A percentile compares a stretch with the other conserved stretches of the same genome.
phyloP scores from a whole-genome alignment of 768 basidiomycete species.

The Xerocomellus intermedius region DNA sequence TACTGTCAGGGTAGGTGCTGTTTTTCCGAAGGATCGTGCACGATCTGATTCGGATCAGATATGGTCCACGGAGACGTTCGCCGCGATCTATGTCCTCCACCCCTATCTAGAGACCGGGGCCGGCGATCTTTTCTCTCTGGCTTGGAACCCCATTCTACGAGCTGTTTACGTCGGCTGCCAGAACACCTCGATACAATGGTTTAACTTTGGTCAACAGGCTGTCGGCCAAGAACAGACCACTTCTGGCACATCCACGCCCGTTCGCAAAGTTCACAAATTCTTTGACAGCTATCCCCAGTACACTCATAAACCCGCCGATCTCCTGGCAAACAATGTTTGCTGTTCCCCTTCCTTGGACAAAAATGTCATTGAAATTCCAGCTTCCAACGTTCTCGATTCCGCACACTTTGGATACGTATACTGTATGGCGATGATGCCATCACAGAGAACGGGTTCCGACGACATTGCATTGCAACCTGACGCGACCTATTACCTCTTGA shows the following conservation, averaged over 20 bases:
- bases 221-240: slow-evolving; percentile 7
- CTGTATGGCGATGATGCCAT: slow-evolving; percentile 60
- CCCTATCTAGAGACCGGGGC: slow-evolving; percentile 79
- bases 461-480: slow-evolving; percentile 24
- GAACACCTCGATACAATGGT: slow-evolving; percentile 92
- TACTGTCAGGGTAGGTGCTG: slow-evolving; percentile 66
- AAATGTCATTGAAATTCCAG: slow-evolving; percentile 51
- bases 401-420: slow-evolving; percentile 97
- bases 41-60: slow-evolving; percentile 46
- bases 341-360: slow-evolving; percentile 32
- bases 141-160: slow-evolving; percentile 67
- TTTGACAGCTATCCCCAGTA: slow-evolving; percentile 87
- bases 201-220: slow-evolving; percentile 47
- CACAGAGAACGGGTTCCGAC: slow-evolving; percentile 38
- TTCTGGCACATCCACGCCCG: slow-evolving; percentile 37
- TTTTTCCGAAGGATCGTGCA: background rate
- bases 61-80: slow-evolving; percentile 74
- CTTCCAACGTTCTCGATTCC: slow-evolving; percentile 74
- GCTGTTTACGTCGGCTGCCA: slow-evolving; percentile 88
- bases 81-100: slow-evolving; percentile 66
- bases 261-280: slow-evolving; percentile 76
- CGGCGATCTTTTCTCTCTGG: slow-evolving; percentile 85
- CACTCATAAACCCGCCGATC: slow-evolving; percentile 64
- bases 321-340: slow-evolving; percentile 57
- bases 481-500: slow-evolving; percentile 55